Evolutionary conservation across 2,329 filamentous ascomycete species (phyloP).

Genomic region (Purpureocillium lavendulum): DNA sequence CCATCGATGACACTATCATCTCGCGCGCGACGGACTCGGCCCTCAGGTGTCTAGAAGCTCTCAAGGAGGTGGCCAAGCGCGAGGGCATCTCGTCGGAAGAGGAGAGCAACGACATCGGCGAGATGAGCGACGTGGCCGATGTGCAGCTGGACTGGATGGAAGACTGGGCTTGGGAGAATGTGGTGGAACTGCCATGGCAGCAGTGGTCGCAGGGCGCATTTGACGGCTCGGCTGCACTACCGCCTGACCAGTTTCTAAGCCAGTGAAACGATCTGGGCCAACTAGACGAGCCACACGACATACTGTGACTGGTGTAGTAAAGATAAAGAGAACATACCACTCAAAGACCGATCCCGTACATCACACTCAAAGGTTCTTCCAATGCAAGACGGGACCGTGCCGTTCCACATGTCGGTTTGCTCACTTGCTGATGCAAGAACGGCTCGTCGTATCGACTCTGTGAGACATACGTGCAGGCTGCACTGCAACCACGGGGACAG

Average conservation of each 20-base stretch:
- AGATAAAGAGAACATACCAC: no score
- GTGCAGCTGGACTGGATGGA: slow-evolving; percentile 15
- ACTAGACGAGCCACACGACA: no score
- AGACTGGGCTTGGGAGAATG: slow-evolving; percentile 19
- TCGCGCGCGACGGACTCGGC: slow-evolving; percentile 15
- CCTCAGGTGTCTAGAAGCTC: slow-evolving; percentile 18
- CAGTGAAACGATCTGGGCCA: neutral
- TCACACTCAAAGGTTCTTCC: no score
- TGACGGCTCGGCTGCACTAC: neutral
- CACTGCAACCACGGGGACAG: no score
- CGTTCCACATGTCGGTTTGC: no score
- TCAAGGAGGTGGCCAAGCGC: slow-evolving; percentile 24
- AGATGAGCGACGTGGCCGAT: slow-evolving; percentile 5
- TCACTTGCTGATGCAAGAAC: no score
- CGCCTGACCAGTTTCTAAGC: neutral
- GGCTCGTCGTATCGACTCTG: no score
- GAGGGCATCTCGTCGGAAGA: slow-evolving; percentile 11
- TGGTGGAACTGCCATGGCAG: slow-evolving; percentile 8
- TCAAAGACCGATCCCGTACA: no score
- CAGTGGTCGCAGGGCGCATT: slow-evolving; percentile 8
- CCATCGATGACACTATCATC: slow-evolving; percentile 22
- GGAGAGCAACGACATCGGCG: slow-evolving; percentile 5
- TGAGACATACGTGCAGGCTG: no score
- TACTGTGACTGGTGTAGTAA: no score
- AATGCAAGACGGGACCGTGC: no score